These are phyloP conservation scores for Beta vulgaris DNA, from an alignment of 148 eudicot genomes.

Conservation along the genomic window DNA sequence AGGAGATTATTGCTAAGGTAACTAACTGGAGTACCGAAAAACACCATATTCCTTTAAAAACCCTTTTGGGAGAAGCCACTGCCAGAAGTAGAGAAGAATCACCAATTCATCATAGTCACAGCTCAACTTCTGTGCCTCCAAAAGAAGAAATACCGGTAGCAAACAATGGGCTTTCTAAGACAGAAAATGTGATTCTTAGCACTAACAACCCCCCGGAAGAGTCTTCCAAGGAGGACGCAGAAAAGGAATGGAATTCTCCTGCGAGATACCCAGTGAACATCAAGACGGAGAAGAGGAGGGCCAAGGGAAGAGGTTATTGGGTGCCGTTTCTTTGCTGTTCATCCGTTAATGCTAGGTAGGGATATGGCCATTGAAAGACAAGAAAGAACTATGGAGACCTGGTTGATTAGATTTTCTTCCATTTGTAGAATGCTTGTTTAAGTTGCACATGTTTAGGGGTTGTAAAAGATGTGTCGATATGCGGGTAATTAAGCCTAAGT, in stretches of 20 bases:
- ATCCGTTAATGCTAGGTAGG: conserved; percentile 50
- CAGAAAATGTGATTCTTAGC: conserved; percentile 25
- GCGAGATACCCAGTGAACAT: conserved; percentile 55
- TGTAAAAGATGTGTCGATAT: conserved; percentile 18
- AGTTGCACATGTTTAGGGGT: conserved; percentile 12
- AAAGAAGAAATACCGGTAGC: conserved; percentile 31
- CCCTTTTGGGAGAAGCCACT: conserved; percentile 57
- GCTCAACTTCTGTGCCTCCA: conserved; percentile 28
- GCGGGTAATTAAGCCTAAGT: background rate
- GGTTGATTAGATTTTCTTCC: conserved; percentile 6
- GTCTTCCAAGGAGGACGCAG: conserved; percentile 28
- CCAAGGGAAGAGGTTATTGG: conserved; percentile 55
- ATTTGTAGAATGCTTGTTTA: background rate
- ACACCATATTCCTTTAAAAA: conserved; percentile 57
- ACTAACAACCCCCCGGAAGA: conserved; percentile 15
- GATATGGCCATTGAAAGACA: background rate
- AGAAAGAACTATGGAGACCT: background rate
- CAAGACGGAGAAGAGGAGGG: conserved; percentile 58
- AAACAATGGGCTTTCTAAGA: conserved; percentile 23
- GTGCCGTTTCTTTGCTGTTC: conserved; percentile 72
- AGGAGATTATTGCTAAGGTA: conserved; percentile 65
- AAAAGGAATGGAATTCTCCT: conserved; percentile 70
- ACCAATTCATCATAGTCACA: conserved; percentile 32
- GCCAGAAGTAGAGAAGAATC: conserved; percentile 37
- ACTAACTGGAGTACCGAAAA: conserved; percentile 49